phyloP scores from a whole-genome alignment of 1,284 basidiomycete genomes.

The Microbotryum violaceum region DNA sequence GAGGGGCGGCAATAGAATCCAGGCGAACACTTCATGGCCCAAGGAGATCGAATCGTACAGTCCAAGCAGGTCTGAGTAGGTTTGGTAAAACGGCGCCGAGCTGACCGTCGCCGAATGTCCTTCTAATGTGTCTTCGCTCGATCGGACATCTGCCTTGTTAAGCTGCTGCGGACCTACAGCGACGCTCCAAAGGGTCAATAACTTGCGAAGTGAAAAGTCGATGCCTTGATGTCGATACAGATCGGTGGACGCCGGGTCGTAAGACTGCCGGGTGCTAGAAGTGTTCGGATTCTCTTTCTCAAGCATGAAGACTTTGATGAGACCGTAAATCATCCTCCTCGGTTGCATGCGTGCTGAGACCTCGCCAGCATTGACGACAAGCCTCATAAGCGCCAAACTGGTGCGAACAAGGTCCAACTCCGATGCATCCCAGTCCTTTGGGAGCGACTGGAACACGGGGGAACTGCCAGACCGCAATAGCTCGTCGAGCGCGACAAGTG shows the following conservation, averaged over 20 bases:
- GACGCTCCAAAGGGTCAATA: too few species aligned
- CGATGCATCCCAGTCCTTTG: constrained; percentile 65
- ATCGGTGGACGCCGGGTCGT: too few species aligned
- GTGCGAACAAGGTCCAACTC: constrained; percentile 71
- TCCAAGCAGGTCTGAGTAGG: constrained; percentile 82
- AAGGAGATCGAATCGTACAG: constrained; percentile 88
- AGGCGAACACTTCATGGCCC: constrained; percentile 65
- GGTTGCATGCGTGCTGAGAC: too few species aligned
- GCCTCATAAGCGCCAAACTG: constrained; percentile 52
- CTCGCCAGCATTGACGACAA: constrained; percentile 45
- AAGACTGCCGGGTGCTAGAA: too few species aligned
- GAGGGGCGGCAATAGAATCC: constrained; percentile 66
- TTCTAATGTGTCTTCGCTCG: background rate
- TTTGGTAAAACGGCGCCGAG: constrained; percentile 64
- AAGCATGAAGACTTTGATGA: constrained; percentile 93
- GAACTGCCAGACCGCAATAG: constrained; percentile 72
- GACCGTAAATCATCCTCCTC: constrained; percentile 52
- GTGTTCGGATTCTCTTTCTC: constrained; percentile 51
- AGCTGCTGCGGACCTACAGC: too few species aligned
- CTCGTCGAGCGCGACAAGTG: constrained; percentile 64
- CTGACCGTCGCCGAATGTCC: constrained; percentile 6
- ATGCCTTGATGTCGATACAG: too few species aligned
- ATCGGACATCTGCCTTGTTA: too few species aligned
- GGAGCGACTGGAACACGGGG: constrained; percentile 58
- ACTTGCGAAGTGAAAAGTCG: too few species aligned